phyloP scores from a whole-genome alignment of 2,329 filamentous ascomycete genomes.

The Colletotrichum tropicicola region DNA sequence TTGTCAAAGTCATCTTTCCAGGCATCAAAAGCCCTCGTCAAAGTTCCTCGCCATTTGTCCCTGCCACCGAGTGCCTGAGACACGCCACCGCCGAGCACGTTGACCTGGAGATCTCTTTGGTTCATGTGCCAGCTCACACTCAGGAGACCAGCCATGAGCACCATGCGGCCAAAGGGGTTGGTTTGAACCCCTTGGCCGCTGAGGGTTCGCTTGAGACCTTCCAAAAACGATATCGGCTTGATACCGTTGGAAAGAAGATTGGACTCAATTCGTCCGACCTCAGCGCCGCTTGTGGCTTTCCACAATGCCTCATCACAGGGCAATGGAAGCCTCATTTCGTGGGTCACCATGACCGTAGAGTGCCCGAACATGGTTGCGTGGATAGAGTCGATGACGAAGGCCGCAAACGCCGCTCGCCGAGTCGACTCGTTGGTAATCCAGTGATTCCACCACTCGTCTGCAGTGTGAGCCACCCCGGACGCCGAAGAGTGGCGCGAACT shows the following conservation, averaged over 20 bases:
- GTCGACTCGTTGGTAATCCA: constrained; percentile 97
- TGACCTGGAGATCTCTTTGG: constrained; percentile 92
- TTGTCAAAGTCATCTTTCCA: constrained; percentile 95
- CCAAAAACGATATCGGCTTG: constrained; percentile 87
- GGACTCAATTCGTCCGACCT: constrained; percentile 85
- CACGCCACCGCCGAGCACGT: constrained; percentile 78
- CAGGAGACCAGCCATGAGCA: constrained; percentile 91
- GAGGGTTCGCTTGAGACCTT: constrained; percentile 88
- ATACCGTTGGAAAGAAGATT: constrained; percentile 83
- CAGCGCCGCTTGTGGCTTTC: constrained; percentile 87
- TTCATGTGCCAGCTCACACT: constrained; percentile 99
- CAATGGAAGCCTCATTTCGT: constrained; percentile 90
- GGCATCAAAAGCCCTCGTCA: constrained; percentile 89
- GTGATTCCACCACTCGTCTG: constrained; percentile 92
- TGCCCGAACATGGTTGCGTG: constrained; percentile 99
- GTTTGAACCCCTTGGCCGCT: constrained; percentile 88
- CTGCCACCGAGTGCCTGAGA: constrained; percentile 83
- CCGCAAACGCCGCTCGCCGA: constrained; percentile 87
- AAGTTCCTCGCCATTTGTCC: constrained; percentile 87
- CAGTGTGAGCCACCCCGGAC: constrained; percentile 70
- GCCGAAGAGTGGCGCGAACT: constrained; percentile 69
- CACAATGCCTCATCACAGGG: constrained; percentile 94
- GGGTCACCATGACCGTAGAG: constrained; percentile 94
- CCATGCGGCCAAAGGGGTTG: constrained; percentile 91
- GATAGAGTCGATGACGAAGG: constrained; percentile 94